phyloP scores from a whole-genome alignment of 805 yeast species.

The Alloascoidea africana region DNA sequence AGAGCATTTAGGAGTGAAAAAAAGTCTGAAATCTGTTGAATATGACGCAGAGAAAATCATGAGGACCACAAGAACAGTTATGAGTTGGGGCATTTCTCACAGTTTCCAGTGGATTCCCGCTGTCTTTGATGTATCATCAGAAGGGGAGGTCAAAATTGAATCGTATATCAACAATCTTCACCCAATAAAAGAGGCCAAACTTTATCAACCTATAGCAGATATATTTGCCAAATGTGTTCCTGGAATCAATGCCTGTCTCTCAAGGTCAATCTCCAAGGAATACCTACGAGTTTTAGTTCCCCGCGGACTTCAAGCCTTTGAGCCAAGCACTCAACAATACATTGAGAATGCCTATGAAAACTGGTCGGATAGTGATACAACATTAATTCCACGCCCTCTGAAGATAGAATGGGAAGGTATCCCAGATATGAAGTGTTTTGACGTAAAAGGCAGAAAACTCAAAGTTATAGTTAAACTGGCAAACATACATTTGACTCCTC shows the following conservation, averaged over 20 bases:
- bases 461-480: conserved; percentile 26
- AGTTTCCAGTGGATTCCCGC: conserved; percentile 26
- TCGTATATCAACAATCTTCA: conserved; percentile 28
- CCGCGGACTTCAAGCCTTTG: not conserved
- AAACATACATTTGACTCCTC: conserved; percentile 25
- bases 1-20: not conserved
- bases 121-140: conserved; percentile 7
- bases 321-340: too few species aligned
- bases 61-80: not conserved
- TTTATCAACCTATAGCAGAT: conserved; percentile 18
- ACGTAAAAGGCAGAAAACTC: conserved; percentile 9
- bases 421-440: not conserved
- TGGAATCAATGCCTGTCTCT: conserved; percentile 17
- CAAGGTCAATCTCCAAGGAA: conserved; percentile 6
- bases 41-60: not conserved
- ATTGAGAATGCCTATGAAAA: too few species aligned
- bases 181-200: conserved; percentile 14
- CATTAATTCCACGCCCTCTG: not conserved
- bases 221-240: conserved; percentile 19
- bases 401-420: not conserved
- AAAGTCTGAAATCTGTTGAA: not conserved
- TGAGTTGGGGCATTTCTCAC: conserved; percentile 10
- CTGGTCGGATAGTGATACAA: too few species aligned
- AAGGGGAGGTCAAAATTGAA: conserved; percentile 11
- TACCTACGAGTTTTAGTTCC: not conserved